Base-by-base conservation (phyloP, 129 eudicot species). In the Centrapalus pauciflorus region DNA sequence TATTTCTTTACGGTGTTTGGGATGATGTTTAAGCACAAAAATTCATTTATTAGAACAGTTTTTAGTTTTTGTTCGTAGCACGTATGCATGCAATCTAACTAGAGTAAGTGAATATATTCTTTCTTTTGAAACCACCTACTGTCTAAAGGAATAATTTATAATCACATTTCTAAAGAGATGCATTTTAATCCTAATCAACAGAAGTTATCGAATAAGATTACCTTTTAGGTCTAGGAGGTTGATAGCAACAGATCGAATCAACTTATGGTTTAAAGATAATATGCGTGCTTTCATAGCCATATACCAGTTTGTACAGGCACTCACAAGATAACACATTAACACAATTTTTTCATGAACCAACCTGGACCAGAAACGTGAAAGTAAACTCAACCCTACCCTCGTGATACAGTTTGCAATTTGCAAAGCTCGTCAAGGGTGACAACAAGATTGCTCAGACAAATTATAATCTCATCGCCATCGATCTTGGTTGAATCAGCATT, bases 381-480 rank as follows among this genome's bases (percentile, higher is more conserved):
- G 4, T n/a, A 45, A 13, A 25, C 16, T 54, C 27, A 33, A 4
- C 6, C 21, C 61, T 71, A 61, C 32, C 16, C 23, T 48, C 60
- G 48, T 33, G 61, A 21, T 46, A 14, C 61, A 50, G 62, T 71
- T 61, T 71, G 76, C 73, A 78, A 28, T 58, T 61, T 66, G 65
- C 81, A 68, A 21, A 84, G 82, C 61, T 74, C 81, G 25, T 68
- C 74, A 54, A 88, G 86, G 30, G 87, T 75, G 23, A 60, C 40
- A 19, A 82, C 77, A 48, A 88, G 71, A 16, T 84, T 79, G 24
- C 65, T 67, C 27, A 88, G 84, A 51, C 84, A 82, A 67, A 63
- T 69, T 16, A 77, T 77, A 27, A 88, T 82, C 72, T 84, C 65
- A 45, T 88, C 91, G 27, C 81, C 92, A 68, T 80, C 81, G 45